phyloP scores from a whole-genome alignment of 2,329 filamentous ascomycete species.

The Cladosporium sp. region DNA sequence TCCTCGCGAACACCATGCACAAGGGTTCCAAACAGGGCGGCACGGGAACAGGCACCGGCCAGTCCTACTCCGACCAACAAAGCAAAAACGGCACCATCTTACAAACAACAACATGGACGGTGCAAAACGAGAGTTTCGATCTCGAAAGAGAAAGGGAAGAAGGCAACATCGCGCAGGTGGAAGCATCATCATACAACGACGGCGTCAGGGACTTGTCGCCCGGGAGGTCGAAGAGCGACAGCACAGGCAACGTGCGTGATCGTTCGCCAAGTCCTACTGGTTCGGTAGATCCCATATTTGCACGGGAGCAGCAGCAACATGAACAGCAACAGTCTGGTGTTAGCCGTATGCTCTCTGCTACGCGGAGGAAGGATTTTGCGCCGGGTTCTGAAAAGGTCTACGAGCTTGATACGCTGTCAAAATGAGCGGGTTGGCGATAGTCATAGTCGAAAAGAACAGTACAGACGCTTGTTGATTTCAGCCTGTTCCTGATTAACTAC shows the following conservation, averaged over 20 bases:
- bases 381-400: slow-evolving; percentile 1
- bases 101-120: slow-evolving; percentile 15
- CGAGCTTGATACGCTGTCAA: slow-evolving; percentile 3
- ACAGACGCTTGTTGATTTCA: background rate
- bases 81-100: slow-evolving; percentile 13
- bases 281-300: slow-evolving; percentile 16
- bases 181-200: background rate
- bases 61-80: background rate
- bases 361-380: slow-evolving; percentile 11
- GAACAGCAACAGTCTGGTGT: background rate
- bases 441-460: background rate
- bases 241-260: background rate
- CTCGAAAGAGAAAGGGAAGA: background rate
- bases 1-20: slow-evolving; percentile 46
- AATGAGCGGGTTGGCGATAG: background rate
- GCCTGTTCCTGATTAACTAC: background rate
- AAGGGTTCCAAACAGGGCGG: background rate
- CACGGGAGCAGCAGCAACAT: background rate
- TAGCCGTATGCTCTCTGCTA: slow-evolving; percentile 1
- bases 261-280: slow-evolving; percentile 15
- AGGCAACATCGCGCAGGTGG: background rate
- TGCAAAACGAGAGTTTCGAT: slow-evolving; percentile 16
- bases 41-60: background rate
- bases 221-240: slow-evolving; percentile 8
- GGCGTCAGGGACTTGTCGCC: background rate